Base-by-base conservation (phyloP, 192 early-diverging fungal genomes). In the Kappamyces sp. region DNA sequence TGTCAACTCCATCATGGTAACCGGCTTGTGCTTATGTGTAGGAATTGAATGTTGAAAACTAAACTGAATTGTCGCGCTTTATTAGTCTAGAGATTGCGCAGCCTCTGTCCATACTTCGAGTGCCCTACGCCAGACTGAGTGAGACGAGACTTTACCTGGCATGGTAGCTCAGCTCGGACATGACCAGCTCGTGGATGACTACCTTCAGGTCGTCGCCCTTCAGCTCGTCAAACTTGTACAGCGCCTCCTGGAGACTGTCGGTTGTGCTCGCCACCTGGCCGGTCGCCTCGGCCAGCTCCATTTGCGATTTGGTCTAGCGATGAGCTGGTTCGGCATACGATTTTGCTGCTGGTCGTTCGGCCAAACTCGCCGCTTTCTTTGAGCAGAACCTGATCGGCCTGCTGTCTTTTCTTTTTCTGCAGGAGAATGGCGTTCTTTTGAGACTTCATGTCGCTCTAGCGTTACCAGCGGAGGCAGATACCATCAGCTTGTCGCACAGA, bases 1-100 rank as follows among this genome's bases (percentile, higher is more conserved):
- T 60, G 87, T 98, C 67, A 94, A 95, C 71, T 91, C 96, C 60
- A 95, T 97, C 78, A 97, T 97, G 93, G 90, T 74, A 61, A 61
- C 34, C 15, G 47, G 13, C 63, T 35, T 54, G 61, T 60, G 23
- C 23, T 23, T 23, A 23, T 23, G 23, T 23, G 23, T 23, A 23
- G 23, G 23, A 23, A 23, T 23, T 23, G 23, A 23, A 23, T 23
- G 23, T 23, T 23, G 23, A 23, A 23, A 23, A 23, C 23, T 23
- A 23, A 23, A 23, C 23, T 23, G 23, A 23, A 23, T 23, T 23
- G 23, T 23, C 23, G 23, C 23, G 23, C 23, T 23, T 23, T 23
- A 23, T 23, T 23, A 23, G 23, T 23, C 23, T 23, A 23, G 23
- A 23, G 23, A 23, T 23, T 23, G 23, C 23, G 23, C 23, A 23